These are phyloP conservation scores for Pestalotiopsis sp. DNA, from an alignment of 2,329 filamentous ascomycete species.

Conservation along the genomic window DNA sequence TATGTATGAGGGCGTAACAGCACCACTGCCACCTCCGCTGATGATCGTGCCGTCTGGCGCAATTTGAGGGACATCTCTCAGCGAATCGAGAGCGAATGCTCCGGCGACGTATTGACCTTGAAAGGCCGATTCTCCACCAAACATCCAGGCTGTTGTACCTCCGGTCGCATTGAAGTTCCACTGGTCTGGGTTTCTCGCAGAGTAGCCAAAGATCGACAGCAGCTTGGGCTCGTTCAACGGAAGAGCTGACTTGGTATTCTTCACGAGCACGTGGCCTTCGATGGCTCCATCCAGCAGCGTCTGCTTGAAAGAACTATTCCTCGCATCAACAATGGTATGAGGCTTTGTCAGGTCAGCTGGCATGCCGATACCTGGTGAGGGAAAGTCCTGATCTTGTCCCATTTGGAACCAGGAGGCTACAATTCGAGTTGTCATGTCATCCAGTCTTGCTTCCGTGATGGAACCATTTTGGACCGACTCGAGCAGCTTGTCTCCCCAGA, in stretches of 20 bases:
- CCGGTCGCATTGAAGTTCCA: constrained; percentile 41
- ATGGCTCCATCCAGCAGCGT: constrained; percentile 57
- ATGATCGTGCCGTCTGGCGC: constrained; percentile 49
- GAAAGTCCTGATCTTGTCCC: constrained; percentile 50
- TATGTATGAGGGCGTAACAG: constrained; percentile 43
- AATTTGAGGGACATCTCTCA: constrained; percentile 37
- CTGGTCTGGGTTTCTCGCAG: constrained; percentile 48
- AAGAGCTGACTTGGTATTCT: constrained; percentile 58
- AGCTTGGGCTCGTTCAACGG: constrained; percentile 52
- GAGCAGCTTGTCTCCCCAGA: constrained; percentile 51
- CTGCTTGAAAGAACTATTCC: constrained; percentile 45
- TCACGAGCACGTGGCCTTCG: constrained; percentile 66
- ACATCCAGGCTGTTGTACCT: constrained; percentile 36
- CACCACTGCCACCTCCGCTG: constrained; percentile 35
- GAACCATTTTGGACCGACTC: constrained; percentile 62
- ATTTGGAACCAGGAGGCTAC: constrained; percentile 60
- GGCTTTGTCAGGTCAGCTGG: constrained; percentile 47
- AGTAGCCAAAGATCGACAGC: constrained; percentile 65
- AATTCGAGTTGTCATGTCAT: constrained; percentile 61
- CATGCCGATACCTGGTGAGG: constrained; percentile 52
- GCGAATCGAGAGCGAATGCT: constrained; percentile 32
- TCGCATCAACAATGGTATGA: constrained; percentile 56
- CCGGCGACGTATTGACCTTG: constrained; percentile 27
- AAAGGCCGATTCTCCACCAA: constrained; percentile 41
- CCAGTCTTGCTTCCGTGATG: constrained; percentile 54